Base-by-base conservation (phyloP, 2,329 filamentous ascomycete genomes). In the Claviceps sp. region DNA sequence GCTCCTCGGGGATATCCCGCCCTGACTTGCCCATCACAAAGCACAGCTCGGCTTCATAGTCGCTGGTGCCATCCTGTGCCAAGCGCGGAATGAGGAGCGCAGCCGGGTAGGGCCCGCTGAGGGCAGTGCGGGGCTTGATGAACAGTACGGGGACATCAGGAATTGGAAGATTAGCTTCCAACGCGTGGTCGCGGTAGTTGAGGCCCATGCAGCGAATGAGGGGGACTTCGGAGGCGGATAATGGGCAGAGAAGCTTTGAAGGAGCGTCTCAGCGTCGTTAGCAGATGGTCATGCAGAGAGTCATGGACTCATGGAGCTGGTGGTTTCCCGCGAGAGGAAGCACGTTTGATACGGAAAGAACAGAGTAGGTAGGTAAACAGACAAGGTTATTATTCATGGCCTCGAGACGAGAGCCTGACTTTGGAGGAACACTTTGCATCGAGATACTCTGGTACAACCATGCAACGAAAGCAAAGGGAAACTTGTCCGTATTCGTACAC, bases 191-290 rank as follows among this genome's bases (percentile, higher is more conserved):
- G 38, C 59, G 60, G 57, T 72, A 72, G 60, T 74, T 75, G 49
- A 74, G 64, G 6, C 71, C 71, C 46, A 74, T 60, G 57, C 71
- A 74, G 38, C 71, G 68, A 47, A 73, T 70, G 20, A 67, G 65
- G 37, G 66, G 65, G 5, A 69, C 62, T 36, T 72, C 65, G 13
- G 61, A 53, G 20, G 53, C 53, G 1, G 60, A 55, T 22, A 72
- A 51, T 0, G 70, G 70, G 2, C 64, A 60, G 17, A 72, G 58
- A 43, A 66, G 56, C 56, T 59, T 34, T 11, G 4, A 34, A 34
- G 29, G 1, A 34, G 29, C 29, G 3, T 34, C 9, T 11, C 29
- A 34, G 29, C 29, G 29, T 11, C 1, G 29, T 34, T 34, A 11
- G 29, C 29, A 34, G 29, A 29, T 11, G n/a, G 14, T 23, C 5